These are phyloP conservation scores for Ulmus americana DNA, from an alignment of 331 rosid genomes.

Conservation along the genomic window DNA sequence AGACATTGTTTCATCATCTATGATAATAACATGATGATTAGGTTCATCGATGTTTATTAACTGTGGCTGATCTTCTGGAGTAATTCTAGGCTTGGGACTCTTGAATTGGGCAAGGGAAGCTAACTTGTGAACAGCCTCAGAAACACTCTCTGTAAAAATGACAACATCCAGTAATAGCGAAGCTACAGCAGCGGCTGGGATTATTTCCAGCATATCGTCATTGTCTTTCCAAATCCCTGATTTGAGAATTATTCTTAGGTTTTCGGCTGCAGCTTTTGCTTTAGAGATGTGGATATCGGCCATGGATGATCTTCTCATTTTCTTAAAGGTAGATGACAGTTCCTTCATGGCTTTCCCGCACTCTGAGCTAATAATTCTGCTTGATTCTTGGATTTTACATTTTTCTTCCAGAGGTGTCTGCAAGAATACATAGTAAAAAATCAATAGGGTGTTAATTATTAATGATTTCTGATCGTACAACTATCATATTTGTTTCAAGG, in stretches of 20 bases:
- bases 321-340: slow-evolving; percentile 16
- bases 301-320: slow-evolving; percentile 16
- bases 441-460: no score
- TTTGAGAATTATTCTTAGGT: slow-evolving; percentile 25
- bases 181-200: slow-evolving; percentile 25
- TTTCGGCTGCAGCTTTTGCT: slow-evolving; percentile 23
- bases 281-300: slow-evolving; percentile 13
- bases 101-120: slow-evolving; percentile 25
- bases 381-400: slow-evolving; percentile 29
- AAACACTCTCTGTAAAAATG: slow-evolving; percentile 21
- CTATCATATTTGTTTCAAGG: no score
- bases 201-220: slow-evolving; percentile 17
- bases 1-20: no score
- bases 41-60: no score
- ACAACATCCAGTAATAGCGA: slow-evolving; percentile 31
- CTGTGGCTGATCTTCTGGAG: not conserved
- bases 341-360: slow-evolving; percentile 34
- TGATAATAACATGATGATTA: no score
- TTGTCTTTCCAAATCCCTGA: slow-evolving; percentile 23
- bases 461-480: no score
- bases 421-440: not conserved
- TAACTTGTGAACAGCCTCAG: slow-evolving; percentile 27
- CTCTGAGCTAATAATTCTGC: slow-evolving; percentile 29
- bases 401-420: slow-evolving; percentile 27
- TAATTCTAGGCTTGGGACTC: not conserved